Conservation (phyloP, 2,329 filamentous ascomycete species). For the Parastagonospora nodorum region DNA sequence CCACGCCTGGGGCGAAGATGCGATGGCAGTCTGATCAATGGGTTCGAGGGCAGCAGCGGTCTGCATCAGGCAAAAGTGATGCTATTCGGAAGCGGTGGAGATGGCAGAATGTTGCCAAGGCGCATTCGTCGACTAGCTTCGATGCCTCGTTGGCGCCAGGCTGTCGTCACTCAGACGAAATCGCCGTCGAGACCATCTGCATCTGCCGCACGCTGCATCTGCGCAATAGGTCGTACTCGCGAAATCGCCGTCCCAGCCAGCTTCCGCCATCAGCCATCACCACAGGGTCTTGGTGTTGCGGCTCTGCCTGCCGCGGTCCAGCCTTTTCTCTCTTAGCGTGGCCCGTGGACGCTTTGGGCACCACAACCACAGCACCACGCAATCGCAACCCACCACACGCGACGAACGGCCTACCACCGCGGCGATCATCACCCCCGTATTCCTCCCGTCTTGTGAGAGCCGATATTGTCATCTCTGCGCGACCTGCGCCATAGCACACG, state of each 20-base stretch:
- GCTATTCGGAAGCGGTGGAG: no score
- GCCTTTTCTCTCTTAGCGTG: slow-evolving; percentile 4
- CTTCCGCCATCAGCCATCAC: not conserved
- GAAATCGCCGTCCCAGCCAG: not conserved
- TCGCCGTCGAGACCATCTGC: not conserved
- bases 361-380: not conserved
- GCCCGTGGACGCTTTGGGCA: slow-evolving; percentile 3
- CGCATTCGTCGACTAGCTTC: not conserved
- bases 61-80: no score
- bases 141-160: not conserved
- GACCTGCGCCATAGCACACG: slow-evolving; percentile 3
- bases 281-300: slow-evolving; percentile 3
- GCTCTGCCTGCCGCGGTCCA: slow-evolving; percentile 8
- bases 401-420: slow-evolving; percentile 17
- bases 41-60: no score
- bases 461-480: slow-evolving; percentile 6
- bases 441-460: slow-evolving; percentile 11
- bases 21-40: no score
- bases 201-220: not conserved
- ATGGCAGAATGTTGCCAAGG: not conserved
- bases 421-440: slow-evolving; percentile 20
- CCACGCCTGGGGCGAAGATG: no score
- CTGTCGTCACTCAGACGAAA: not conserved
- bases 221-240: not conserved
- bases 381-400: slow-evolving; percentile 19